A percentile compares a stretch with the other conserved stretches of the same genome.
These are phyloP conservation scores for Lachancea kluyveri DNA, from an alignment of 805 yeast genomes.

Conservation along the genomic window DNA sequence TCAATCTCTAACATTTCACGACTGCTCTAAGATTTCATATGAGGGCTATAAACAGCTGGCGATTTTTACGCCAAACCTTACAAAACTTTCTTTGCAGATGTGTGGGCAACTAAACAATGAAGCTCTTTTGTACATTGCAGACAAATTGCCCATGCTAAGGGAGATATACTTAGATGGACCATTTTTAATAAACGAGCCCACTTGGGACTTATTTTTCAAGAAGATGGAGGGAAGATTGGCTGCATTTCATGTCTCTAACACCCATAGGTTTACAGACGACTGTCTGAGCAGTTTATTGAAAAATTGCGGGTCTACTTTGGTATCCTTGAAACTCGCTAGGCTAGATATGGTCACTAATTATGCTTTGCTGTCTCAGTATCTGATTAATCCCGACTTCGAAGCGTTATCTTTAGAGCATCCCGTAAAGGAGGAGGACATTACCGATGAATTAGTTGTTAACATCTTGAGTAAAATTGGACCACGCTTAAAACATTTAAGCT, in stretches of 20 bases:
- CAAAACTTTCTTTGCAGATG: constrained; percentile 67
- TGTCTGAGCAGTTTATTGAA: constrained; percentile 58
- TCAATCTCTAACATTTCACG: constrained; percentile 71
- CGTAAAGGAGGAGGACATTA: constrained; percentile 52
- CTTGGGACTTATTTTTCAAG: constrained; percentile 76
- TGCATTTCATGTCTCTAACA: constrained; percentile 62
- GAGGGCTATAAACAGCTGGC: constrained; percentile 66
- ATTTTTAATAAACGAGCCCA: constrained; percentile 65
- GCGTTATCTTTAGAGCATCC: constrained; percentile 68
- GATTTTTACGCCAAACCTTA: constrained; percentile 70
- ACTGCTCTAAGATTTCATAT: constrained; percentile 73
- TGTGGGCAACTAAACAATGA: constrained; percentile 89
- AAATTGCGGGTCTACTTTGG: constrained; percentile 50
- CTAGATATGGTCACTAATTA: constrained; percentile 68
- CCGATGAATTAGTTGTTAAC: constrained; percentile 60
- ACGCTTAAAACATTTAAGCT: constrained; percentile 46
- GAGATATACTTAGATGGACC: constrained; percentile 79
- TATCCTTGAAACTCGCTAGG: constrained; percentile 54
- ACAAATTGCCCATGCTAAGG: constrained; percentile 49
- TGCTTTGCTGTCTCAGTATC: constrained; percentile 58
- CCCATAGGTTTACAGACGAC: constrained; percentile 73
- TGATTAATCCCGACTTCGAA: constrained; percentile 39
- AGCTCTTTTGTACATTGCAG: constrained; percentile 54
- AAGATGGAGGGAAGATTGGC: constrained; percentile 46
- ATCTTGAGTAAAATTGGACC: constrained; percentile 58